Evolutionary conservation across 441 rosid species (phyloP).

Genomic region (Viola pubescens): DNA sequence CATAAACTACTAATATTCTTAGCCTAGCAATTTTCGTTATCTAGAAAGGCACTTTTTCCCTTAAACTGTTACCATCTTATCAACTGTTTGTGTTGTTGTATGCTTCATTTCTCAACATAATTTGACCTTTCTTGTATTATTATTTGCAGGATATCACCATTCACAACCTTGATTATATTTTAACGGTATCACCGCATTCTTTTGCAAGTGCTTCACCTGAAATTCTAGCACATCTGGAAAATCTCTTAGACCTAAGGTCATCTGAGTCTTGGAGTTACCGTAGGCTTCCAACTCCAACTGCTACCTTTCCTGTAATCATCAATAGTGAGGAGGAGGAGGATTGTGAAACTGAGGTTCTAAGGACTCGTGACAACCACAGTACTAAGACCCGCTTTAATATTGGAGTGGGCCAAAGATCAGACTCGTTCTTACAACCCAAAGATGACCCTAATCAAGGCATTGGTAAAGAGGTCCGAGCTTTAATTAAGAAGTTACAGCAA

Average conservation of each 20-base stretch:
- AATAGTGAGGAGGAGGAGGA: slow-evolving; percentile 77
- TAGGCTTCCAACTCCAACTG: slow-evolving; percentile 88
- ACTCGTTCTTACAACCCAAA: slow-evolving; percentile 53
- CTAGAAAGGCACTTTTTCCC: too few species aligned
- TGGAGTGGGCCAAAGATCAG: slow-evolving; percentile 35
- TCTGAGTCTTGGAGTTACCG: slow-evolving; percentile 85
- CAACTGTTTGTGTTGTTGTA: too few species aligned
- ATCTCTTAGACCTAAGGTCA: slow-evolving; percentile 66
- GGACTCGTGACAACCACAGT: slow-evolving; percentile 50
- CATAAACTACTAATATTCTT: too few species aligned
- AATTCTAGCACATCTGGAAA: slow-evolving; percentile 77
- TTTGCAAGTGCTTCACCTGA: slow-evolving; percentile 67
- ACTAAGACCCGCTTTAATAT: slow-evolving; percentile 19
- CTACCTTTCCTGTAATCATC: slow-evolving; percentile 67
- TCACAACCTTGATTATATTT: slow-evolving; percentile 81
- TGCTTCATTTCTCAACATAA: too few species aligned
- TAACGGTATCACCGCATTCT: slow-evolving; percentile 59
- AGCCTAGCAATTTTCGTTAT: too few species aligned
- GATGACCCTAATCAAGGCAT: slow-evolving; percentile 43
- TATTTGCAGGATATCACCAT: slow-evolving; percentile 72
- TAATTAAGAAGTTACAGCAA: slow-evolving; percentile 89
- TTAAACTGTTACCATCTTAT: too few species aligned
- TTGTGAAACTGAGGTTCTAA: slow-evolving; percentile 45
- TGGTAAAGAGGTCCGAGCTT: slow-evolving; percentile 65
- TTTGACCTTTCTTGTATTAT: too few species aligned